phyloP scores from a whole-genome alignment of 2,329 filamentous ascomycete species.

The Ophiosphaerella herpotricha region DNA sequence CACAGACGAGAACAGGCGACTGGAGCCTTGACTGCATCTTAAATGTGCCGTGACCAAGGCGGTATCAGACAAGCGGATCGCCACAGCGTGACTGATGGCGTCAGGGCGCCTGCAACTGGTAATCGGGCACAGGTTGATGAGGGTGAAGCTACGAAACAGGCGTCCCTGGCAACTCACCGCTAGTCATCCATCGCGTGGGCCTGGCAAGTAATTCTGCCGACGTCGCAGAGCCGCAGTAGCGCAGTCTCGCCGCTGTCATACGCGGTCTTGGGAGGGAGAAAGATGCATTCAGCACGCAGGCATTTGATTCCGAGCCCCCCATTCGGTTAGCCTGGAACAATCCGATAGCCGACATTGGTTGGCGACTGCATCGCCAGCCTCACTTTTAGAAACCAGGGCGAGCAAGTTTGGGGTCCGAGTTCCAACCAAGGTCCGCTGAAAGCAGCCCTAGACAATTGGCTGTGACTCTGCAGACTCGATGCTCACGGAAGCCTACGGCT shows the following conservation, averaged over 20 bases:
- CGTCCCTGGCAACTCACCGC: slow-evolving; percentile 38
- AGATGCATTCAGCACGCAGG: slow-evolving; percentile 19
- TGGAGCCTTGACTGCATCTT: slow-evolving; percentile 31
- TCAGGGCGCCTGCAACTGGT: slow-evolving; percentile 24
- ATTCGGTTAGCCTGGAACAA: slow-evolving; percentile 13
- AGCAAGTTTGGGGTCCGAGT: slow-evolving; percentile 18
- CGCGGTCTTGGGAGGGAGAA: slow-evolving; percentile 20
- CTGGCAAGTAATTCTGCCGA: slow-evolving; percentile 14
- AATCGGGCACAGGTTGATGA: slow-evolving; percentile 10
- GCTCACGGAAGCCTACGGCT: background rate
- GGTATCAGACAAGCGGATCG: slow-evolving; percentile 28
- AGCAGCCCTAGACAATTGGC: slow-evolving; percentile 9
- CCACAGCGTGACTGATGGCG: slow-evolving; percentile 29
- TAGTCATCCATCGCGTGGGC: slow-evolving; percentile 19
- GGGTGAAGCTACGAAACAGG: slow-evolving; percentile 38
- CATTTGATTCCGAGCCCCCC: slow-evolving; percentile 20
- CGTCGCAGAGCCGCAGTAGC: slow-evolving; percentile 27
- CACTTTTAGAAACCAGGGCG: slow-evolving; percentile 40
- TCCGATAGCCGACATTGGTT: slow-evolving; percentile 26
- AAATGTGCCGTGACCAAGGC: slow-evolving; percentile 27
- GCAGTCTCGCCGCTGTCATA: slow-evolving; percentile 26
- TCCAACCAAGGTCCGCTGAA: slow-evolving; percentile 13
- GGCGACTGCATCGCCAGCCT: slow-evolving; percentile 34
- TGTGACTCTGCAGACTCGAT: slow-evolving; percentile 11
- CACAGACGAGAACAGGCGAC: slow-evolving; percentile 27